These are phyloP conservation scores for Hirschioporus abietinus DNA, from an alignment of 768 basidiomycete species.

Conservation along the genomic window DNA sequence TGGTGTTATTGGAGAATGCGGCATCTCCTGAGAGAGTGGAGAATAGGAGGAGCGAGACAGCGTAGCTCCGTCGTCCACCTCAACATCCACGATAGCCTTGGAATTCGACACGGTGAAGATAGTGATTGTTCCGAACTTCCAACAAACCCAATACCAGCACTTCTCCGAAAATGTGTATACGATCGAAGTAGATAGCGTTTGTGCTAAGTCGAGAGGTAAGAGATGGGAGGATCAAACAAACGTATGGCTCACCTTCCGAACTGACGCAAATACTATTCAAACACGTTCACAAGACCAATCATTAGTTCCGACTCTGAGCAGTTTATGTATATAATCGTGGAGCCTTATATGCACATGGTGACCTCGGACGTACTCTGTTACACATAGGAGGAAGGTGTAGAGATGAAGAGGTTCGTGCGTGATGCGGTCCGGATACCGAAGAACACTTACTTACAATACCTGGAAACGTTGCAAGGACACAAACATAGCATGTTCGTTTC, in stretches of 20 bases:
- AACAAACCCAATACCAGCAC: not conserved
- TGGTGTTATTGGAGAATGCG: not conserved
- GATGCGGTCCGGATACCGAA: not conserved
- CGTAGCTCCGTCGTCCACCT: not conserved
- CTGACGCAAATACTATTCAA: not conserved
- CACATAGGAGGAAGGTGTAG: too few relatives aligned
- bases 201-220: not conserved
- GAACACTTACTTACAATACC: not conserved
- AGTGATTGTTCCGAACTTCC: not conserved
- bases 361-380: too few relatives aligned
- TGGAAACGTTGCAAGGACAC: not conserved
- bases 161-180: not conserved
- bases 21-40: not conserved
- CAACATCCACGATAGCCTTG: not conserved
- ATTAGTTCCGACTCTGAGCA: not conserved
- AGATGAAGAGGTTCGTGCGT: not conserved
- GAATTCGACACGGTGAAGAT: not conserved
- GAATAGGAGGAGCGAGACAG: constrained; percentile 1
- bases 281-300: not conserved
- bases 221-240: not conserved
- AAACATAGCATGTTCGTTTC: not conserved
- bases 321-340: not conserved
- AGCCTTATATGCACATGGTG: not conserved
- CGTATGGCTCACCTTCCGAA: not conserved
- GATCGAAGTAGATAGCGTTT: not conserved